Percentiles rank a stretch among this genome's conserved stretches.
Conservation (phyloP, 352 stramenopile genomes). For the Peronospora belbahrii region DNA sequence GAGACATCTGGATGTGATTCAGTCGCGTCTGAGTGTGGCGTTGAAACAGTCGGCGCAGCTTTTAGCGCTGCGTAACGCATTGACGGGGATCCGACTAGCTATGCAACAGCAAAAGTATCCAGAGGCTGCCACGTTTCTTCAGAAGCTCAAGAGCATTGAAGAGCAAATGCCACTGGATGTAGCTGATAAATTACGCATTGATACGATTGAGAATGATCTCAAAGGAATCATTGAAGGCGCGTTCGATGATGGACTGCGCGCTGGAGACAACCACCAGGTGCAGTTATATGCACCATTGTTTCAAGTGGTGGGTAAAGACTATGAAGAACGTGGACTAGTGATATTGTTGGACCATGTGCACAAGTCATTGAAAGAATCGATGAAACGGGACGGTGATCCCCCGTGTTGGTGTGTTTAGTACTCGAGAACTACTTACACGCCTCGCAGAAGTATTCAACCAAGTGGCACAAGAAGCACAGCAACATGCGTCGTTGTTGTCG, state of each 20-base stretch:
- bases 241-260: constrained; percentile 49
- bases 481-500: constrained; percentile 44
- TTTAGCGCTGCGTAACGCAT: constrained; percentile 68
- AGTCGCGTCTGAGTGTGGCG: constrained; percentile 58
- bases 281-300: constrained; percentile 72
- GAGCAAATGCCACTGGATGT: constrained; percentile 70
- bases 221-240: constrained; percentile 65
- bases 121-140: constrained; percentile 63
- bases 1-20: constrained; percentile 67
- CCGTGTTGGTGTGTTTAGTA: constrained; percentile 47
- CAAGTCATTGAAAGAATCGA: constrained; percentile 23
- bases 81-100: constrained; percentile 58
- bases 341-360: constrained; percentile 50
- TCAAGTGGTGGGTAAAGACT: constrained; percentile 53
- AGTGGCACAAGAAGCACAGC: constrained; percentile 54
- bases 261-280: constrained; percentile 36
- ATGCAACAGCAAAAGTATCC: constrained; percentile 71
- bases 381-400: constrained; percentile 23
- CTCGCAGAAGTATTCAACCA: constrained; percentile 71
- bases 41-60: constrained; percentile 64
- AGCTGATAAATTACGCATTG: constrained; percentile 73
- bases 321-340: constrained; percentile 56
- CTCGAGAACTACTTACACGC: constrained; percentile 65
- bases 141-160: constrained; percentile 70
- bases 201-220: constrained; percentile 80